phyloP scores from a whole-genome alignment of 2,329 filamentous ascomycete species.

The Cladosporium colombiae region DNA sequence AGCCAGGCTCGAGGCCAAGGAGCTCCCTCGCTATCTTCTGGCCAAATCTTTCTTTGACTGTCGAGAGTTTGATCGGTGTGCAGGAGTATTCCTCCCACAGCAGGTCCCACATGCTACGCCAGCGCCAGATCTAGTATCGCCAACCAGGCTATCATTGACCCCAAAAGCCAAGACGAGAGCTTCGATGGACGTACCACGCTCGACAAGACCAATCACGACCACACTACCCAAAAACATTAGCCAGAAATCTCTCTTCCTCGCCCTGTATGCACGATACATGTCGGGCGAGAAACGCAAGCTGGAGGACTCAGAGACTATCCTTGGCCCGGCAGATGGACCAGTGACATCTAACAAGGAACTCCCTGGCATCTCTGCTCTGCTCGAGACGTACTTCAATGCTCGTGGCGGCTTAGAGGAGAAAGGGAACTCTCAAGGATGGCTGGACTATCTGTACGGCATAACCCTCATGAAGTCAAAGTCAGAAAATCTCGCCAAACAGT shows the following conservation, averaged over 20 bases:
- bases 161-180: conserved; percentile 37
- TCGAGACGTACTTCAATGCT: conserved; percentile 79
- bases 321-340: conserved; percentile 88
- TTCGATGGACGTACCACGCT: neutral
- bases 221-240: conserved; percentile 57
- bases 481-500: conserved; percentile 78
- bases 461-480: conserved; percentile 89
- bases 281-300: conserved; percentile 95
- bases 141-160: conserved; percentile 64
- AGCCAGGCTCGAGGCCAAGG: conserved; percentile 72
- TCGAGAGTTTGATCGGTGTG: conserved; percentile 90
- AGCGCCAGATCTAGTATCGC: conserved; percentile 34
- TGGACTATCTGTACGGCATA: conserved; percentile 91
- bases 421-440: conserved; percentile 71
- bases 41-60: conserved; percentile 96
- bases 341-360: conserved; percentile 84
- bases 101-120: conserved; percentile 56
- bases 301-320: conserved; percentile 95
- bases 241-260: conserved; percentile 89
- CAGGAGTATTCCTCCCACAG: conserved; percentile 73
- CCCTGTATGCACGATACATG: conserved; percentile 88
- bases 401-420: conserved; percentile 44
- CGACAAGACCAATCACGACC: conserved; percentile 1
- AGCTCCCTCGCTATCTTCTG: conserved; percentile 80
- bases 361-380: conserved; percentile 68